Conservation (phyloP, 169 alveolate species). For the Eimeria brunetti region DNA sequence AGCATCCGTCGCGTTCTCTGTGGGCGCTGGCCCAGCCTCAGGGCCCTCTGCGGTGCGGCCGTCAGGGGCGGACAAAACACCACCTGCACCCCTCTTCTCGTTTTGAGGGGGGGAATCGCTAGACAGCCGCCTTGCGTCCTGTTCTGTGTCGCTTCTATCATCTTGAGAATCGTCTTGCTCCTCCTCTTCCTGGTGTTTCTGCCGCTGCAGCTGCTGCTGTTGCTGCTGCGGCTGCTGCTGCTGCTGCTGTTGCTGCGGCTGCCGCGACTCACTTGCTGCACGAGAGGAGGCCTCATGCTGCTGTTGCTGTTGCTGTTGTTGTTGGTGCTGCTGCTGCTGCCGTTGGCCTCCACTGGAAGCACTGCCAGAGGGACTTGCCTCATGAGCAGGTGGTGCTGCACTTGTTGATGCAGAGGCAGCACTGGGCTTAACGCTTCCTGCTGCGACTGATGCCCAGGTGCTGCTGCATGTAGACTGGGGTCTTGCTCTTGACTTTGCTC, state of each 20-base stretch:
- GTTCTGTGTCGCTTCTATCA: not conserved
- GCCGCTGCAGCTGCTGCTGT: slow-evolving; percentile 1
- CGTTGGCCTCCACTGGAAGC: not conserved
- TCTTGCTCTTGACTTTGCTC: not conserved
- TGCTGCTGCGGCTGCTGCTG: slow-evolving; percentile 6
- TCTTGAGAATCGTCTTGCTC: slow-evolving; percentile 16
- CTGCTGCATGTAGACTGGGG: slow-evolving; percentile 4
- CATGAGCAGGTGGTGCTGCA: slow-evolving; percentile 47
- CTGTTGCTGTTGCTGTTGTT: slow-evolving; percentile 37
- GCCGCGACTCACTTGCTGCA: not conserved
- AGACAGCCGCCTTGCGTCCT: slow-evolving; percentile 12
- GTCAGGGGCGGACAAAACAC: slow-evolving; percentile 12
- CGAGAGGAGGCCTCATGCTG: not conserved
- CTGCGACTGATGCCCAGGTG: slow-evolving; percentile 80
- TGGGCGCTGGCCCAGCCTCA: not conserved
- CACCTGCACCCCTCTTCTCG: not conserved
- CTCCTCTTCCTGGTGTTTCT: not conserved
- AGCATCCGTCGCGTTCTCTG: not conserved
- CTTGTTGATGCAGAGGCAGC: slow-evolving; percentile 60
- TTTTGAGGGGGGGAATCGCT: not conserved
- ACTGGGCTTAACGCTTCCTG: slow-evolving; percentile 66
- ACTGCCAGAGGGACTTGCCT: slow-evolving; percentile 3
- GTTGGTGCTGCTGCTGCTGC: slow-evolving; percentile 44
- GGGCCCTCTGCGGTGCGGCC: not conserved
- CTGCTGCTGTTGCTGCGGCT: slow-evolving; percentile 9